phyloP scores from a whole-genome alignment of 192 early-diverging fungal genomes.

The Umbelopsis vinacea region DNA sequence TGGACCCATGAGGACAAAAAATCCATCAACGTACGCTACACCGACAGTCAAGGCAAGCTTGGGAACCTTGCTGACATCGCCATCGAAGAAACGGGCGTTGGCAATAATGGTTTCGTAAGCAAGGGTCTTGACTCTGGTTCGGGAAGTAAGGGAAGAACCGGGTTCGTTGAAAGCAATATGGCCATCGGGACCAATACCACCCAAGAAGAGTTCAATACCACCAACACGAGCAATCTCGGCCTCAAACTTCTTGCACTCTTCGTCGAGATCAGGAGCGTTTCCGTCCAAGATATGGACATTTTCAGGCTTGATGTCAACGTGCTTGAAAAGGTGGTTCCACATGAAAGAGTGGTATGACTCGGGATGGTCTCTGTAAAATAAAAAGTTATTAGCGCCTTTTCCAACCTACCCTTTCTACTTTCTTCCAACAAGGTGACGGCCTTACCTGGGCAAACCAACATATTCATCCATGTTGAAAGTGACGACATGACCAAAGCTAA shows the following conservation, averaged over 20 bases:
- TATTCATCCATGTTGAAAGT: conserved; percentile 96
- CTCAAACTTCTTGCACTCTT: conserved; percentile 78
- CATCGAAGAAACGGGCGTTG: conserved; percentile 85
- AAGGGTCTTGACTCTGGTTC: conserved; percentile 83
- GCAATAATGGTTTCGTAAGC: conserved; percentile 89
- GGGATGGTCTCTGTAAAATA: conserved; percentile 64
- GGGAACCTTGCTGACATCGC: conserved; percentile 81
- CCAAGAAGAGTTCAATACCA: conserved; percentile 90
- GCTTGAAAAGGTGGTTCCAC: conserved; percentile 87
- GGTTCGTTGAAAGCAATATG: conserved; percentile 93
- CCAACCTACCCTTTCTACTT: background rate
- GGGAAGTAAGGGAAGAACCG: conserved; percentile 77
- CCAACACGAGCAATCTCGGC: conserved; percentile 76
- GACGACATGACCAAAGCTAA: conserved; percentile 81
- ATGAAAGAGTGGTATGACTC: conserved; percentile 88
- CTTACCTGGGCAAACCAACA: conserved; percentile 74
- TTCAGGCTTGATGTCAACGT: conserved; percentile 80
- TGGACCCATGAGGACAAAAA: background rate
- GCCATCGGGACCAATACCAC: conserved; percentile 90
- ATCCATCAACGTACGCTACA: conserved; percentile 58
- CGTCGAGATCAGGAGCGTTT: conserved; percentile 77
- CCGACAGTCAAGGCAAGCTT: conserved; percentile 86
- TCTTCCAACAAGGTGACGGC: too few species aligned
- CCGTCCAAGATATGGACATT: conserved; percentile 87
- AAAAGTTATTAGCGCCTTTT: background rate